Percentiles rank a stretch among this genome's conserved stretches.
These are phyloP conservation scores for Trichoderma atrobrunneum DNA, from an alignment of 2,329 filamentous ascomycete genomes.

Conservation along the genomic window DNA sequence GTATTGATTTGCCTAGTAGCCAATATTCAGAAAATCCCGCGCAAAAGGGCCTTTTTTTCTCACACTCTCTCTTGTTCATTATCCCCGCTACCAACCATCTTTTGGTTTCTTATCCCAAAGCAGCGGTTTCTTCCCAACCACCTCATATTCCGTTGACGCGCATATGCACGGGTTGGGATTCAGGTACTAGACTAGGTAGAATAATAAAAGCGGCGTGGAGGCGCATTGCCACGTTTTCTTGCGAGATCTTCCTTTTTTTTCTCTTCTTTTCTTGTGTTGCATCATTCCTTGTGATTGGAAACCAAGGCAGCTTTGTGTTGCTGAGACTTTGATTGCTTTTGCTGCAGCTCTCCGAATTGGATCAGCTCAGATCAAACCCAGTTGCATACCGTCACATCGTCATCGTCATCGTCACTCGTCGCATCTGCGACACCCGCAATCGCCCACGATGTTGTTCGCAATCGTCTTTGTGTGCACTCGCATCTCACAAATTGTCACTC, in stretches of 20 bases:
- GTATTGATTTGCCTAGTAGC: neutral
- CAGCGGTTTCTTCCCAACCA: slow-evolving; percentile 9
- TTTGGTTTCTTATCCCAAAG: neutral
- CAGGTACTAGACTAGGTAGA: neutral
- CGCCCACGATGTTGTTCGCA: slow-evolving; percentile 57
- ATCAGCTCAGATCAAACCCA: neutral
- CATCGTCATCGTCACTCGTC: neutral
- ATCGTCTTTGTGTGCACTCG: slow-evolving; percentile 63
- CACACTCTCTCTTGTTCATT: neutral
- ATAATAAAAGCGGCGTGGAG: slow-evolving; percentile 1
- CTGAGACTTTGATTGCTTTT: neutral
- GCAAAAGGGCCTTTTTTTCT: neutral
- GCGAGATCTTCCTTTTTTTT: neutral
- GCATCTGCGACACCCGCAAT: slow-evolving; percentile 1
- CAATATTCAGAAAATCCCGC: neutral
- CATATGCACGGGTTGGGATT: neutral
- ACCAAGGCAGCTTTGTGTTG: neutral
- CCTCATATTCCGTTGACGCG: slow-evolving; percentile 6
- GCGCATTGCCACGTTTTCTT: slow-evolving; percentile 7
- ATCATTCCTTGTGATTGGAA: neutral
- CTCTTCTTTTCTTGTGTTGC: neutral
- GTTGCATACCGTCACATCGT: neutral
- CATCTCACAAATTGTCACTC: slow-evolving; percentile 59
- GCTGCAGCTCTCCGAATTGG: neutral
- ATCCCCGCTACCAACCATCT: neutral